Conservation (phyloP, 805 yeast species). For the Metschnikowia noctiluminum region DNA sequence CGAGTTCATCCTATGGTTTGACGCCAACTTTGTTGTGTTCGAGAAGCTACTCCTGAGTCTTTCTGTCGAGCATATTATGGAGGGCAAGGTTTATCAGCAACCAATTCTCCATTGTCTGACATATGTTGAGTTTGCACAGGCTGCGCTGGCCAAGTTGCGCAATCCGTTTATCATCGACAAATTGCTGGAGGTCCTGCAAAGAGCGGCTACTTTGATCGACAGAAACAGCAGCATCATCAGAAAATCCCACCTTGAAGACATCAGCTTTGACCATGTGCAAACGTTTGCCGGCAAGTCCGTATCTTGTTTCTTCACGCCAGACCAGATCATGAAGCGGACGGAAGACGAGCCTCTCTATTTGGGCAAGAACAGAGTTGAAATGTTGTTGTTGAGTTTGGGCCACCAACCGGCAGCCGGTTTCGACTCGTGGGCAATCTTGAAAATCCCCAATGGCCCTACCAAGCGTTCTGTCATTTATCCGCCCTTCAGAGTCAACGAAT, state of each 20-base stretch:
- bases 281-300: slow-evolving; percentile 29
- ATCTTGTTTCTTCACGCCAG: slow-evolving; percentile 35
- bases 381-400: slow-evolving; percentile 32
- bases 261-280: slow-evolving; percentile 34
- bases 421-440: slow-evolving; percentile 38
- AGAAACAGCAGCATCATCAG: slow-evolving; percentile 14
- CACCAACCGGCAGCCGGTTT: slow-evolving; percentile 13
- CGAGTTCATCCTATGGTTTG: slow-evolving; percentile 40
- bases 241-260: slow-evolving; percentile 26
- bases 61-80: slow-evolving; percentile 15
- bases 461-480: slow-evolving; percentile 38
- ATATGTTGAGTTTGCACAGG: slow-evolving; percentile 29
- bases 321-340: slow-evolving; percentile 37
- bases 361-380: slow-evolving; percentile 24
- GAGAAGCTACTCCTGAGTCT: slow-evolving; percentile 27
- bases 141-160: slow-evolving; percentile 22
- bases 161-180: slow-evolving; percentile 40
- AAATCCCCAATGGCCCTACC: slow-evolving; percentile 16
- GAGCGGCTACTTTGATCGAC: slow-evolving; percentile 19
- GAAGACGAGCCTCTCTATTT: slow-evolving; percentile 21
- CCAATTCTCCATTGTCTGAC: slow-evolving; percentile 32
- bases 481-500: slow-evolving; percentile 40
- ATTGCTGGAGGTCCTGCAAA: slow-evolving; percentile 16
- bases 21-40: slow-evolving; percentile 31
- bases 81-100: slow-evolving; percentile 21